Evolutionary conservation across 768 basidiomycete genomes (phyloP).

Genomic region (Gautieria morchelliformis): DNA sequence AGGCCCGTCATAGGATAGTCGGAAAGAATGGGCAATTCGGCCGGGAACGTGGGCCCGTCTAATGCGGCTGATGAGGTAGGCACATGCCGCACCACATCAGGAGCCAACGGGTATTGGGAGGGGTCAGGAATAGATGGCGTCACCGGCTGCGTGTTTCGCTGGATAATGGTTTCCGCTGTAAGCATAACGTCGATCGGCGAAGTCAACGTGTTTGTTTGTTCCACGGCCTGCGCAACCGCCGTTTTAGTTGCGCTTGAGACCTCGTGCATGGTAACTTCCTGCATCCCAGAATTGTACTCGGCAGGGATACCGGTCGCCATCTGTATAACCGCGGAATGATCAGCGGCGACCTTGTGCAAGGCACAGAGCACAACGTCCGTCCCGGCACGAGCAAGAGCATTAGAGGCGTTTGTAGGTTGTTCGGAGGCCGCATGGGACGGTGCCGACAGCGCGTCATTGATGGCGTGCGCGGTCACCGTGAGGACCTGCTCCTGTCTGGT

Average conservation of each 20-base stretch:
- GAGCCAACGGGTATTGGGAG: not conserved
- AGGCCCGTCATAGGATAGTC: slow-evolving; percentile 7
- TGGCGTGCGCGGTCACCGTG: slow-evolving; percentile 60
- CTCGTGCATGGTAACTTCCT: slow-evolving; percentile 45
- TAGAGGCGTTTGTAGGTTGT: slow-evolving; percentile 36
- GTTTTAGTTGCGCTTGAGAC: slow-evolving; percentile 57
- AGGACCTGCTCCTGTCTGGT: slow-evolving; percentile 78
- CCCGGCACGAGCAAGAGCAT: slow-evolving; percentile 60
- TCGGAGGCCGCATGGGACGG: slow-evolving; percentile 37
- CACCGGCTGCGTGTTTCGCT: slow-evolving; percentile 27
- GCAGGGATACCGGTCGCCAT: slow-evolving; percentile 31
- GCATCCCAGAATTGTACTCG: slow-evolving; percentile 9
- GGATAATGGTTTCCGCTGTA: slow-evolving; percentile 48
- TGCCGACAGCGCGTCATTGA: slow-evolving; percentile 55
- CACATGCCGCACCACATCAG: not conserved
- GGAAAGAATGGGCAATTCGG: slow-evolving; percentile 4
- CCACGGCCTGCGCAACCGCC: slow-evolving; percentile 77
- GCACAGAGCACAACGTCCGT: slow-evolving; percentile 78
- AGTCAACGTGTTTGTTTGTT: slow-evolving; percentile 59
- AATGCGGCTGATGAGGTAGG: slow-evolving; percentile 22
- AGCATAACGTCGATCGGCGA: slow-evolving; percentile 77
- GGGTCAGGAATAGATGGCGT: slow-evolving; percentile 13
- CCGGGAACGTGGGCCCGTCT: slow-evolving; percentile 17
- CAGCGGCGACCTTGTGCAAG: slow-evolving; percentile 48
- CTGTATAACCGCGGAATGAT: slow-evolving; percentile 33